Conservation (phyloP, 371 early-diverging fungal species). For the Mucor racemosus region DNA sequence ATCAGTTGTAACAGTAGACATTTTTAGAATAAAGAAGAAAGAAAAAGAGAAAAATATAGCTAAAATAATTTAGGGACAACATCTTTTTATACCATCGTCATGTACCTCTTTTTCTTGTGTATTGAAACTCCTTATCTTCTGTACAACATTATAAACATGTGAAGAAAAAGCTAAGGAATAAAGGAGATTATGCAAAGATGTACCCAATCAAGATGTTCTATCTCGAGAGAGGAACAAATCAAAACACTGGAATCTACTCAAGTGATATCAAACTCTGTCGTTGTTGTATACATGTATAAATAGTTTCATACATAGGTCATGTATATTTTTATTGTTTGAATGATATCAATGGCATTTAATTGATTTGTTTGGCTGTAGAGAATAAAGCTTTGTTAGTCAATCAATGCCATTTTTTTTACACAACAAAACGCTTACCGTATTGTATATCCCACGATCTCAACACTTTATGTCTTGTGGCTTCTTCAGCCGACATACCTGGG, state of each 20-base stretch:
- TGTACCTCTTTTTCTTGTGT: background rate
- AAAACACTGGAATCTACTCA: background rate
- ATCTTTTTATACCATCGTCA: background rate
- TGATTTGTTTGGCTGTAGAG: background rate
- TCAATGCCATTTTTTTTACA: too few species aligned
- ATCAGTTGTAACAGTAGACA: background rate
- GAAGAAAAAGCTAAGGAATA: background rate
- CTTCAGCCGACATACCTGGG: constrained; percentile 48
- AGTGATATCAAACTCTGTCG: background rate
- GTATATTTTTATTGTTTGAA: background rate
- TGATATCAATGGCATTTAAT: background rate
- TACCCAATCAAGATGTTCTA: background rate
- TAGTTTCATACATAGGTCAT: constrained; percentile 1
- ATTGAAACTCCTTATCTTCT: constrained; percentile 5
- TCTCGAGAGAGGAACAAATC: background rate
- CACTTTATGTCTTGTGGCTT: constrained; percentile 65
- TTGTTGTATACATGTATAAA: background rate
- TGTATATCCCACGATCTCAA: constrained; percentile 80
- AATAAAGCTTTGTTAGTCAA: background rate
- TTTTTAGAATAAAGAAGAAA: background rate
- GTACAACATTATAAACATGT: background rate
- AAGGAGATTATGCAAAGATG: background rate
- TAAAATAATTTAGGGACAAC: background rate
- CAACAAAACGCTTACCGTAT: too few species aligned
- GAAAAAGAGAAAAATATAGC: background rate